Base-by-base conservation (phyloP, 2,329 filamentous ascomycete genomes). In the Hypomyces rosellus region DNA sequence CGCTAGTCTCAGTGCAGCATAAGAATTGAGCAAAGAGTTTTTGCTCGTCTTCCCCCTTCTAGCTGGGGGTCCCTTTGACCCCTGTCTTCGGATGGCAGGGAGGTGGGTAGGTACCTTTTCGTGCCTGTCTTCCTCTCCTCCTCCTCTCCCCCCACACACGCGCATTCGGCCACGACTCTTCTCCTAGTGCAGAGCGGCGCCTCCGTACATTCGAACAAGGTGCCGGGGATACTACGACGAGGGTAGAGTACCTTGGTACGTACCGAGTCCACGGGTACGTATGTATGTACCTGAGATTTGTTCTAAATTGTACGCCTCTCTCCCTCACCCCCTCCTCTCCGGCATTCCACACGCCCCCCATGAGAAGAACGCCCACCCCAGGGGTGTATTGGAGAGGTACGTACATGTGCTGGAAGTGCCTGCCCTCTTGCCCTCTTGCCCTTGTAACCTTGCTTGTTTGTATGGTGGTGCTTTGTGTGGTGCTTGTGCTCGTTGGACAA, bases 171-270 rank as follows among this genome's bases (percentile, higher is more conserved):
- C 45, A 38, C 18, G 34, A 34, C 48, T 18, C 39, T 20, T 20
- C 20, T 20, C 20, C 42, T 41, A 43, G 47, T 34, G 47, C 36
- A 42, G 30, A 38, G 43, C 48, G 48, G 48, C 48, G 42, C 50
- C 50, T 50, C 50, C 50, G 50, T 52, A 48, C 47, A 20, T 50
- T 46, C 50, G 50, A 49, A 48, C 47, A 20, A 44, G 30, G 20
- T 16, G 16, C 9, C 11, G 45, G 36, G 45, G 38, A 33, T 50
- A 50, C 38, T 34, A 14, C n/a, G 11, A 8, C 18, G 1, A 42
- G 16, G 12, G 22, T 45, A 34, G 20, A 20, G 20, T 45, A 34
- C 22, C 33, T 34, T 16, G 47, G 33, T 46, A 46, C 40, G 49
- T 51, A 51, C 49, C 40, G 44, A 47, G 41, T 40, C 20, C 45